Conservation (phyloP, 768 basidiomycete species). For the Leccinum subgranulosum region DNA sequence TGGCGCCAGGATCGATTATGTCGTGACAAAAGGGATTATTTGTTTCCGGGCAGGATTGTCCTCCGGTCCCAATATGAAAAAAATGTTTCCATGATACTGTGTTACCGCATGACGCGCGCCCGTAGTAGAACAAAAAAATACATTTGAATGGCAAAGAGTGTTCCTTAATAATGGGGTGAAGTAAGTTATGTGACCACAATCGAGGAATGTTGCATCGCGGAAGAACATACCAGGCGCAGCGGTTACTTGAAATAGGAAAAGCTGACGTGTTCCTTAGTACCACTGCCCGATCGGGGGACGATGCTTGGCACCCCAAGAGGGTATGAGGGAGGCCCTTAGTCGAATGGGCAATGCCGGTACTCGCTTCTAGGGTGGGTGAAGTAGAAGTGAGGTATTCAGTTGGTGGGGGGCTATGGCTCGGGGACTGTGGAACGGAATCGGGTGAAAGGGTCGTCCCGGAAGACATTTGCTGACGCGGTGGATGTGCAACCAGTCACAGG, state of each 20-base stretch:
- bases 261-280: conserved; percentile 12
- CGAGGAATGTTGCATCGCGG: conserved; percentile 25
- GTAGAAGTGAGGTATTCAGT: conserved; percentile 14
- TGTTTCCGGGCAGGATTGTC: conserved; percentile 22
- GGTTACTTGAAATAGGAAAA: conserved; percentile 17
- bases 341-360: conserved; percentile 29
- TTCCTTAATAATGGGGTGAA: conserved; percentile 32
- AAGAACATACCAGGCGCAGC: conserved; percentile 28
- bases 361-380: conserved; percentile 20
- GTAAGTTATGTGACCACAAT: conserved; percentile 23
- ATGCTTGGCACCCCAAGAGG: conserved; percentile 21
- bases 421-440: conserved; percentile 32
- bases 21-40: conserved; percentile 19
- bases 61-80: conserved; percentile 28
- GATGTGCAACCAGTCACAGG: conserved; percentile 26
- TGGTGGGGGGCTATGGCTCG: conserved; percentile 28
- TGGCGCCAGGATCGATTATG: conserved; percentile 15
- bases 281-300: conserved; percentile 17
- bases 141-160: conserved; percentile 20
- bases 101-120: conserved; percentile 20
- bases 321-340: conserved; percentile 25
- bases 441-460: conserved; percentile 28
- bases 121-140: conserved; percentile 24
- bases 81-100: conserved; percentile 25
- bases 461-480: conserved; percentile 16